A percentile compares a stretch with the other conserved stretches of the same genome.
Conservation (phyloP, 1,284 basidiomycete species). For the Golubevia sp. region DNA sequence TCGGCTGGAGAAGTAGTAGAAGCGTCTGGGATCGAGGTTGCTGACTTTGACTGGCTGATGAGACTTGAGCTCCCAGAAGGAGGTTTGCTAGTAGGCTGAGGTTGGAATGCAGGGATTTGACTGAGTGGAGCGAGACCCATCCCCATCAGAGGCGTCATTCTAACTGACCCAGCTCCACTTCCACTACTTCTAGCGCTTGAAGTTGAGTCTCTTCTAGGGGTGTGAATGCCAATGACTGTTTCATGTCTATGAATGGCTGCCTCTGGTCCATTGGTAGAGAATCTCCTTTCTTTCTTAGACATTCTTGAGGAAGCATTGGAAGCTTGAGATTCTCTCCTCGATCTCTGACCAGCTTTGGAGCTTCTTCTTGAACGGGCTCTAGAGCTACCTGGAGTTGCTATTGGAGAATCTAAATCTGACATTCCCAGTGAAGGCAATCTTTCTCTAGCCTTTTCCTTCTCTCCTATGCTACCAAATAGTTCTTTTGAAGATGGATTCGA, state of each 20-base stretch:
- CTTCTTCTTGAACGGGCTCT: background rate
- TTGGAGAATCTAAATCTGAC: background rate
- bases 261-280: slow-evolving; percentile 39
- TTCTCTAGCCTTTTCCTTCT: background rate
- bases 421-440: background rate
- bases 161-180: background rate
- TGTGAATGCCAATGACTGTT: slow-evolving; percentile 50
- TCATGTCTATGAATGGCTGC: slow-evolving; percentile 42
- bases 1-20: background rate
- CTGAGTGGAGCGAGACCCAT: slow-evolving; percentile 20
- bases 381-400: background rate
- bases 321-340: background rate
- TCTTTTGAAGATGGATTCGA: background rate
- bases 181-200: slow-evolving; percentile 5
- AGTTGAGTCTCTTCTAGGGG: slow-evolving; percentile 23
- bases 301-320: background rate
- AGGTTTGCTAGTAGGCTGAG: background rate
- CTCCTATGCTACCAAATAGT: background rate
- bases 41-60: too few species aligned
- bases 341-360: background rate
- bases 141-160: background rate
- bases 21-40: background rate
- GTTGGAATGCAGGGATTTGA: slow-evolving; percentile 24
- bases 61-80: background rate
- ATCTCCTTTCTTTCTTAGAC: slow-evolving; percentile 13